Evolutionary conservation across 1,139 yeast species (phyloP).

Genomic region (Suhomyces taliae): DNA sequence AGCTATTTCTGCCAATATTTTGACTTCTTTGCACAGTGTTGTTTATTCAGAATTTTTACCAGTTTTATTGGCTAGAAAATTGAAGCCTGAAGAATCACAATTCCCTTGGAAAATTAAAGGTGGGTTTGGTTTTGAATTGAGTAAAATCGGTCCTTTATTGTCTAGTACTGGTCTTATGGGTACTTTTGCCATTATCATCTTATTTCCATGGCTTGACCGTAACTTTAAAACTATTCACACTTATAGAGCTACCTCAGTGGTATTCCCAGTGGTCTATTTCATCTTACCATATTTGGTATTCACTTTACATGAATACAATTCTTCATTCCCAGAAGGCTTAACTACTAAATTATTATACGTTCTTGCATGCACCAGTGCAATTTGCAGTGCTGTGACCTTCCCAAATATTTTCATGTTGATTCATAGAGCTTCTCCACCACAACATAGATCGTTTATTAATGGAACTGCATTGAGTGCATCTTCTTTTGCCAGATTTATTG

Average conservation of each 20-base stretch:
- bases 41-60: slow-evolving; percentile 25
- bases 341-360: slow-evolving; percentile 11
- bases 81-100: slow-evolving; percentile 11
- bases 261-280: slow-evolving; percentile 25
- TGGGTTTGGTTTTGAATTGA: slow-evolving; percentile 23
- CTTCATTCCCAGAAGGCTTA: slow-evolving; percentile 16
- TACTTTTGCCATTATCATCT: slow-evolving; percentile 21
- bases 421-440: slow-evolving; percentile 48
- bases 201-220: slow-evolving; percentile 27
- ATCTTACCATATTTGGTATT: slow-evolving; percentile 24
- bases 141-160: slow-evolving; percentile 24
- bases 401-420: slow-evolving; percentile 46
- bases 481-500: slow-evolving; percentile 57
- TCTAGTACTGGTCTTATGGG: slow-evolving; percentile 29
- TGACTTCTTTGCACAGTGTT: slow-evolving; percentile 19
- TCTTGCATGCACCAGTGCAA: slow-evolving; percentile 20
- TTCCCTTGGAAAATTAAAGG: slow-evolving; percentile 24
- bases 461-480: slow-evolving; percentile 50
- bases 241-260: slow-evolving; percentile 20
- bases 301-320: slow-evolving; percentile 19
- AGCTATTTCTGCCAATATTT: slow-evolving; percentile 21
- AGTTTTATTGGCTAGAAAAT: slow-evolving; percentile 22
- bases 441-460: slow-evolving; percentile 52
- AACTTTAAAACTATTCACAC: slow-evolving; percentile 22
- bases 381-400: slow-evolving; percentile 28